Evolutionary conservation across 805 yeast species (phyloP), one percentile per base, ranked within the genome.

Genomic region (Kluyveromyces wickerhamii): DNA sequence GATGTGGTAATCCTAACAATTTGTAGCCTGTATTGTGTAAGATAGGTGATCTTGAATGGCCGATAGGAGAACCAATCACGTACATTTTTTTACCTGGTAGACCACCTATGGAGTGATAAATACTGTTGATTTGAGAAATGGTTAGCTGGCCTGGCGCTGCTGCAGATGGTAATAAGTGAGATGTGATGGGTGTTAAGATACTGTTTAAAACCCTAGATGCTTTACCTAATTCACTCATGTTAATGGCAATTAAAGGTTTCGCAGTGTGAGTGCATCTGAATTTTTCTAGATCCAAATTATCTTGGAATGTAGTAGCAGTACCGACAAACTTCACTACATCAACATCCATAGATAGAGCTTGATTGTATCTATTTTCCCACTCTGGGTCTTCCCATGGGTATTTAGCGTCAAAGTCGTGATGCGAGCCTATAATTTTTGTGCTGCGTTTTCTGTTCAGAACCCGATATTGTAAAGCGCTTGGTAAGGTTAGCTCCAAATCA

Each of bases 291-390:
- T 57, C 60, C 41, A 82, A 59, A 57, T 88, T 89, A 54, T 87
- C 95, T 24, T 62, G 60, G 48, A 82, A 67, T 1, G 58, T 48
- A 3, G 59, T 52, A 9, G 96, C 96, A 32, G 67, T 65, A 14
- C 95, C 95, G 27, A 88, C 94, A 54, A 88, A 77, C 60, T 87
- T 88, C 33, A 85, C 71, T 29, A 84, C 56, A 47, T 87, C 96
- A 21, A 75, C 80, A 38, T 77, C 75, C 33, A 79, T 53, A 6
- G 72, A 59, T 24, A 69, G 58, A 0, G 89, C 96, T 42, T 74
- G 74, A 41, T 72, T 71, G 52, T 78, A 85, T 53, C 74, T 74
- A 44, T 69, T 69, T 48, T 74, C 78, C 94, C 95, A 88, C 50
- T 77, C 86, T 11, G 74, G 66, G 41, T 71, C 62, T 36, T 59